Conservation (phyloP, 75 land plant genomes). For the Cryptomeria japonica region DNA sequence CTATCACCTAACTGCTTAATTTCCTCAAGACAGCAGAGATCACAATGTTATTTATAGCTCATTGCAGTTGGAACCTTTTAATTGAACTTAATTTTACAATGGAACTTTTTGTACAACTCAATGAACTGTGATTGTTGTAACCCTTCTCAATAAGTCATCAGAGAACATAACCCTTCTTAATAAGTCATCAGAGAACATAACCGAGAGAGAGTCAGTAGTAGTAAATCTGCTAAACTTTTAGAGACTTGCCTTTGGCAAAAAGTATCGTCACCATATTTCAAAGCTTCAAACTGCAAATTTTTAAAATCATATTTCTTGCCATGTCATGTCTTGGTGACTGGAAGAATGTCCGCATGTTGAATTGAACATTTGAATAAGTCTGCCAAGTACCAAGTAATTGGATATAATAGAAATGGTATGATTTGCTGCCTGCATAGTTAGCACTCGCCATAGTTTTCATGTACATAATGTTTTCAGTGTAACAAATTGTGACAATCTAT, state of each 20-base stretch:
- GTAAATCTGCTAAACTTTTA: not conserved
- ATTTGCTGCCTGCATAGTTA: not conserved
- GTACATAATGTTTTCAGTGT: too few species aligned
- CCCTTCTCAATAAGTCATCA: not conserved
- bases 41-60: not conserved
- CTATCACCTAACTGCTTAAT: not conserved
- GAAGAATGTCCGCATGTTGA: not conserved
- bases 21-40: not conserved
- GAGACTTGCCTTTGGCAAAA: not conserved
- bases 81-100: not conserved
- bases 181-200: not conserved
- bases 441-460: too few species aligned
- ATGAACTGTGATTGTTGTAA: not conserved
- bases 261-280: not conserved
- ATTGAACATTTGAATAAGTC: not conserved
- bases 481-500: too few species aligned
- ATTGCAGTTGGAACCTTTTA: not conserved
- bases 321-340: not conserved
- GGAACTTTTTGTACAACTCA: not conserved
- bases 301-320: not conserved
- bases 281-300: not conserved
- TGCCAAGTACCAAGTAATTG: not conserved
- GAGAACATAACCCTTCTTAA: not conserved
- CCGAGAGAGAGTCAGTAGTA: too few species aligned
- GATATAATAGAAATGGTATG: not conserved